Percentiles rank a stretch among this genome's conserved stretches.
Conservation (phyloP, 805 yeast species). For the Sugiyamaella valdiviana region DNA sequence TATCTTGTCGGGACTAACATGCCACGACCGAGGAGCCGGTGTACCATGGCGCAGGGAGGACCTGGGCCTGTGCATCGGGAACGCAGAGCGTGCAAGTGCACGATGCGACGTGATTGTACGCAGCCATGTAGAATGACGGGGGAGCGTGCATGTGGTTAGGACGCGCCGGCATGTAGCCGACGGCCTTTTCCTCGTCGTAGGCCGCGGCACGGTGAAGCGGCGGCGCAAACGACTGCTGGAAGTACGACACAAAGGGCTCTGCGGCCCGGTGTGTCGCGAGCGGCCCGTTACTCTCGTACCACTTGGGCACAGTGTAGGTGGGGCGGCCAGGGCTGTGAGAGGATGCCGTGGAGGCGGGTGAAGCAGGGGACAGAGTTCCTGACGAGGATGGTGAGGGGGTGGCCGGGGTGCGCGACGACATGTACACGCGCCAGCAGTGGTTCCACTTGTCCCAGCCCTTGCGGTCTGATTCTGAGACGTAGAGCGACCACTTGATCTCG, state of each 20-base stretch:
- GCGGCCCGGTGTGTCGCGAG: background rate
- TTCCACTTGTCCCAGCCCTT: conserved; percentile 32
- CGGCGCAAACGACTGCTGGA: conserved; percentile 21
- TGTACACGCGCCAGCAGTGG: conserved; percentile 26
- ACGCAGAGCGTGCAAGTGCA: conserved; percentile 19
- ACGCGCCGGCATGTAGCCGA: background rate
- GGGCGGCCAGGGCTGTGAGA: conserved; percentile 9
- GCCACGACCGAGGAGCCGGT: conserved; percentile 10
- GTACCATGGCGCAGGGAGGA: conserved; percentile 3
- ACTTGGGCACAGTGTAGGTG: conserved; percentile 24
- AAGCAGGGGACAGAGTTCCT: conserved; percentile 1
- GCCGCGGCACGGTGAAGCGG: background rate
- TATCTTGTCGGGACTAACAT: too few species aligned
- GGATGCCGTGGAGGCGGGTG: background rate
- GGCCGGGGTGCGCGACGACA: background rate
- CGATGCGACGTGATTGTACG: conserved; percentile 14
- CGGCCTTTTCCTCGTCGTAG: conserved; percentile 8
- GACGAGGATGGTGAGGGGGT: conserved; percentile 1
- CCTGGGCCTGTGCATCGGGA: conserved; percentile 13
- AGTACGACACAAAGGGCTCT: conserved; percentile 19
- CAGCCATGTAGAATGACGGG: conserved; percentile 16
- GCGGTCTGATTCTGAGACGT: conserved; percentile 32
- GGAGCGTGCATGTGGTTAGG: background rate
- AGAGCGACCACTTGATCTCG: conserved; percentile 54
- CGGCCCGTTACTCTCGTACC: conserved; percentile 21